Evolutionary conservation across 1,284 basidiomycete genomes (phyloP).

Genomic region (Uromyces viciae-fabae): DNA sequence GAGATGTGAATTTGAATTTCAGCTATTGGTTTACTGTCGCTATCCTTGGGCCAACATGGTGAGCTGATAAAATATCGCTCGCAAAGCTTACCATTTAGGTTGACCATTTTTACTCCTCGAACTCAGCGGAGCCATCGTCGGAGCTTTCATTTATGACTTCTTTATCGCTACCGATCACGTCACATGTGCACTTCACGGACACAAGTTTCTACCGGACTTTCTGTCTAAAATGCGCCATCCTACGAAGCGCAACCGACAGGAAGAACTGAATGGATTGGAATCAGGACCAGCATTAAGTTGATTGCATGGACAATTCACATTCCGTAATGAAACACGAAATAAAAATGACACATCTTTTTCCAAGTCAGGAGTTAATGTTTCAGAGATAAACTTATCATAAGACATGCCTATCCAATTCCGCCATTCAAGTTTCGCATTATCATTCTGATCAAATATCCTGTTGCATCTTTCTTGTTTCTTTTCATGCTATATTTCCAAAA

Average conservation of each 20-base stretch:
- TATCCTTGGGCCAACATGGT: conserved; percentile 2
- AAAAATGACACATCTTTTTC: no score
- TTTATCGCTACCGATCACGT: conserved; percentile 28
- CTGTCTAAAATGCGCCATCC: not conserved
- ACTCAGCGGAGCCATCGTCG: conserved; percentile 30
- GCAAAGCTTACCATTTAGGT: not conserved
- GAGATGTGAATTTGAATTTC: not conserved
- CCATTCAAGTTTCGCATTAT: not conserved
- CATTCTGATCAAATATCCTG: not conserved
- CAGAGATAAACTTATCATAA: no score
- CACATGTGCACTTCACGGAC: conserved; percentile 10
- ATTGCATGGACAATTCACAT: no score
- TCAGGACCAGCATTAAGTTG: not conserved
- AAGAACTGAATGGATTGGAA: conserved; percentile 6
- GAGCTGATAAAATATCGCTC: not conserved
- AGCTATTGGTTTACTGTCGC: conserved; percentile 18
- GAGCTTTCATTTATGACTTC: conserved; percentile 42
- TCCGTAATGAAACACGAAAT: not conserved
- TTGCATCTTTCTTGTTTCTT: not conserved
- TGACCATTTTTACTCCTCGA: no score
- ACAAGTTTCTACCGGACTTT: not conserved
- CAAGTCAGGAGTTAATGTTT: no score
- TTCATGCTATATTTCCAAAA: not conserved
- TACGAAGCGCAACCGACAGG: conserved; percentile 8
- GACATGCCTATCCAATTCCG: not conserved